These are phyloP conservation scores for Hericium coralloides DNA, from an alignment of 768 basidiomycete genomes.

Conservation along the genomic window DNA sequence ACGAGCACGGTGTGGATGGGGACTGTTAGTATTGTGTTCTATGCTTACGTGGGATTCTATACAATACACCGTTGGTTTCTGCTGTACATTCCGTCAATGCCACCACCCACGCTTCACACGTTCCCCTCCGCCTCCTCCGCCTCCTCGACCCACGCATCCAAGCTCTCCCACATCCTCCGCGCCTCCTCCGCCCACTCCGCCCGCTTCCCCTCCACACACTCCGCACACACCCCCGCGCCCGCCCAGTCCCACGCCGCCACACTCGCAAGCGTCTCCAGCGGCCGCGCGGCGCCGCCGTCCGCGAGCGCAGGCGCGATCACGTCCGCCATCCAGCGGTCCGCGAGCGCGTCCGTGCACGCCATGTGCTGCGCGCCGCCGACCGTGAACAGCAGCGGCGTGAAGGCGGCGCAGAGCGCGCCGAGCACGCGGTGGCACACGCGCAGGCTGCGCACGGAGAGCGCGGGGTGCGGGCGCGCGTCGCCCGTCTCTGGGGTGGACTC, in stretches of 20 bases:
- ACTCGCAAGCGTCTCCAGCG: slow-evolving; percentile 59
- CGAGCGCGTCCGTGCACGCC: slow-evolving; percentile 64
- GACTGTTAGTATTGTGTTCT: neutral
- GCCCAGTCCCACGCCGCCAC: slow-evolving; percentile 52
- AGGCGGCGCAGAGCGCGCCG: slow-evolving; percentile 45
- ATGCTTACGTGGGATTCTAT: neutral
- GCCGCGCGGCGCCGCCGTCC: slow-evolving; percentile 55
- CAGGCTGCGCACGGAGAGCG: slow-evolving; percentile 18
- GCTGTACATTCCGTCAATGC: neutral
- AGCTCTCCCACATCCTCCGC: slow-evolving; percentile 43
- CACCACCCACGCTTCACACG: neutral
- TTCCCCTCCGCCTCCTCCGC: slow-evolving; percentile 8
- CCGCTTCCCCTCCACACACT: slow-evolving; percentile 49
- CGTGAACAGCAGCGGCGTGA: slow-evolving; percentile 67
- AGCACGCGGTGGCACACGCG: slow-evolving; percentile 21
- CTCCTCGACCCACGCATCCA: slow-evolving; percentile 48
- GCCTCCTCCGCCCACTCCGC: slow-evolving; percentile 63
- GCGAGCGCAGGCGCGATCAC: slow-evolving; percentile 63
- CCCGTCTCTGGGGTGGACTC: slow-evolving; percentile 4
- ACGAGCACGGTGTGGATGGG: neutral
- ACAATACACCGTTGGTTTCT: neutral
- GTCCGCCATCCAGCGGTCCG: slow-evolving; percentile 61
- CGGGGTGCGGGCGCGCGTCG: slow-evolving; percentile 14
- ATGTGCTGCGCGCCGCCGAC: slow-evolving; percentile 62
- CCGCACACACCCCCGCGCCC: slow-evolving; percentile 44